Conservation (phyloP, 1,284 basidiomycete genomes). For the Prillingera fragicola region DNA sequence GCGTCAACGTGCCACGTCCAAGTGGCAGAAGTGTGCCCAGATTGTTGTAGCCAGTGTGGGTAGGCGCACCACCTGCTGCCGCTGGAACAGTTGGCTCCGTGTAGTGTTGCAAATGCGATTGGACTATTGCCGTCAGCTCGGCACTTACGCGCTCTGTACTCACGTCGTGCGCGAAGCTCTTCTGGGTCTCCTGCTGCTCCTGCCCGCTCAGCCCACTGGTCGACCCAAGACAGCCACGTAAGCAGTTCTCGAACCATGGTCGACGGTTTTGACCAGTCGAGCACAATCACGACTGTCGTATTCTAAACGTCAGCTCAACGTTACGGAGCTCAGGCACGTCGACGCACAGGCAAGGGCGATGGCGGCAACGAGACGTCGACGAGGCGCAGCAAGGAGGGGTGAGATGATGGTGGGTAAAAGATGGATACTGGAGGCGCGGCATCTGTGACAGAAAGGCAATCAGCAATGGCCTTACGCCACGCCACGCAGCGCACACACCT, state of each 20-base stretch:
- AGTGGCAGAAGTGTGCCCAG: slow-evolving; percentile 59
- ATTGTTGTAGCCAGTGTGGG: slow-evolving; percentile 42
- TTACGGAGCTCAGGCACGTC: not conserved
- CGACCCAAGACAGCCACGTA: slow-evolving; percentile 78
- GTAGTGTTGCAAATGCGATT: slow-evolving; percentile 81
- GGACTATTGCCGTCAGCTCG: slow-evolving; percentile 55
- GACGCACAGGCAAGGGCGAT: slow-evolving; percentile 33
- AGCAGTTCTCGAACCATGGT: slow-evolving; percentile 72
- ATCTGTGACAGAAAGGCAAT: slow-evolving; percentile 52
- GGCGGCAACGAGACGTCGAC: slow-evolving; percentile 78
- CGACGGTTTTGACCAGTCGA: slow-evolving; percentile 97
- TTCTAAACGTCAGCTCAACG: slow-evolving; percentile 50
- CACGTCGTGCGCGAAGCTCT: slow-evolving; percentile 75
- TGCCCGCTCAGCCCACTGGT: slow-evolving; percentile 58
- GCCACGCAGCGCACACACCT: slow-evolving; percentile 54
- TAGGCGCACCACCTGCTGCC: slow-evolving; percentile 3
- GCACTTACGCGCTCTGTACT: slow-evolving; percentile 40
- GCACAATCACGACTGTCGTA: slow-evolving; percentile 73
- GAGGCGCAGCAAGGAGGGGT: slow-evolving; percentile 66
- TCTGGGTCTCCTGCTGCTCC: slow-evolving; percentile 54
- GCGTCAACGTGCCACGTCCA: slow-evolving; percentile 70
- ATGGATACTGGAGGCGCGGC: slow-evolving; percentile 78
- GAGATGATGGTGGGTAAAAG: slow-evolving; percentile 78
- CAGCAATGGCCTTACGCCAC: not conserved
- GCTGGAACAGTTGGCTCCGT: slow-evolving; percentile 62